Evolutionary conservation across 2,329 filamentous ascomycete species (phyloP), one percentile per base, ranked within the genome.

Genomic region (Talaromyces rugulosus): DNA sequence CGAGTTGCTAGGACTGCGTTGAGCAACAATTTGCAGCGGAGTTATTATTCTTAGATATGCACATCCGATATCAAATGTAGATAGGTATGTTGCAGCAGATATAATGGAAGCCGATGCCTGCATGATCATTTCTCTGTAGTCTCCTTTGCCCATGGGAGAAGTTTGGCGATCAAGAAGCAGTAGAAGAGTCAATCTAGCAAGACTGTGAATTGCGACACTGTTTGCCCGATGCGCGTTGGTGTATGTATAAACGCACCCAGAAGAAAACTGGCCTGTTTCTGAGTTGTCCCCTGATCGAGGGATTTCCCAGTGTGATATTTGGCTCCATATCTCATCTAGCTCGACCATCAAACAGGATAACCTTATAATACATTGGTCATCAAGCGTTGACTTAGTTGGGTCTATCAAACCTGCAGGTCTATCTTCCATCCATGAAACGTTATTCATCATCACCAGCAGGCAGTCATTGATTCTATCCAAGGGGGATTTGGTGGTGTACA

Each of bases 11-110:
- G 50, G 60, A 28, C 56, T 62, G 40, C 51, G 51, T 16, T 59
- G 60, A 55, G 36, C 56, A 18, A 62, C 60, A 16, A 62, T 16
- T 33, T 62, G 60, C 3, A 62, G 30, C n/a, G 60, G 60, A 9
- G 58, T n/a, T 30, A 59, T 54, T 55, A 59, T 59, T 23, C 60
- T 51, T n/a, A 50, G 5, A 59, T 62, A 62, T 14, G 60, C 60
- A 23, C 60, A 62, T 2, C 60, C 60, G 28, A 62, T 59, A 16
- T 55, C 52, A 33, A 59, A 55, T 16, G 18, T 34, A 18, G 60
- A 62, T 30, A 62, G 31, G 23, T 59, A 51, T 6, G 9, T 23
- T 27, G 60, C 52, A 8, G 60, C 60, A 4, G 56, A 62, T 28
- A 62, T 28, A 11, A 62, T 59, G 1, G 30, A 40, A 40, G 52